These are phyloP conservation scores for Pichia sp. DNA, from an alignment of 1,139 yeast genomes.

Conservation along the genomic window DNA sequence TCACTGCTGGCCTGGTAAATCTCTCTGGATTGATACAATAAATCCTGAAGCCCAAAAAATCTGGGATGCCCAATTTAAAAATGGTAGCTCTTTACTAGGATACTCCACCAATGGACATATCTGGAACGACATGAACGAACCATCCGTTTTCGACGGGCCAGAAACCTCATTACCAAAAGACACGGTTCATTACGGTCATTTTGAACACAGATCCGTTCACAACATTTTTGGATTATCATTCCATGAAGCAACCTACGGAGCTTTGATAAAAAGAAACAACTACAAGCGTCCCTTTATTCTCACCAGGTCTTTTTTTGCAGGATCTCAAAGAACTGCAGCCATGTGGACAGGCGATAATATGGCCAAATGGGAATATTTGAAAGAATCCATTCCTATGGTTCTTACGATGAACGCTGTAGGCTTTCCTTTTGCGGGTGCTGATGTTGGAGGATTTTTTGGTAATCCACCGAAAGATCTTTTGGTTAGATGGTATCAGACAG, in stretches of 20 bases:
- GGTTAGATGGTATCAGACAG: conserved; percentile 93
- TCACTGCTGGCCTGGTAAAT: conserved; percentile 98
- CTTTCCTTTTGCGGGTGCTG: conserved; percentile 93
- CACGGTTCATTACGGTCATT: conserved; percentile 67
- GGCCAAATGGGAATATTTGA: conserved; percentile 87
- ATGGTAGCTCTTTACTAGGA: conserved; percentile 48
- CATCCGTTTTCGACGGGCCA: conserved; percentile 91
- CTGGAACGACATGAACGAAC: conserved; percentile 99
- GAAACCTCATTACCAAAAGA: conserved; percentile 89
- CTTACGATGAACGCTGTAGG: conserved; percentile 79
- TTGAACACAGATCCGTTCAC: conserved; percentile 91
- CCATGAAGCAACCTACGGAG: conserved; percentile 74
- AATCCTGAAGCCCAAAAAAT: conserved; percentile 55
- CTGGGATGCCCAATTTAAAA: conserved; percentile 53
- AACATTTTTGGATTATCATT: conserved; percentile 76
- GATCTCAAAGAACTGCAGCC: conserved; percentile 87
- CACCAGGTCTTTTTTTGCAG: conserved; percentile 83
- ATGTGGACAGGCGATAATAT: conserved; percentile 98
- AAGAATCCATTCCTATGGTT: conserved; percentile 80
- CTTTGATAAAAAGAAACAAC: conserved; percentile 51
- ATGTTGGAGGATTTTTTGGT: conserved; percentile 95
- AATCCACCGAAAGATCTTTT: conserved; percentile 77
- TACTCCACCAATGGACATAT: conserved; percentile 63
- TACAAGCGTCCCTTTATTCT: conserved; percentile 79
- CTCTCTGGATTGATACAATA: conserved; percentile 86